Base-by-base conservation (phyloP, 176 grass and related monocot genomes). In the Stipa capillata region DNA sequence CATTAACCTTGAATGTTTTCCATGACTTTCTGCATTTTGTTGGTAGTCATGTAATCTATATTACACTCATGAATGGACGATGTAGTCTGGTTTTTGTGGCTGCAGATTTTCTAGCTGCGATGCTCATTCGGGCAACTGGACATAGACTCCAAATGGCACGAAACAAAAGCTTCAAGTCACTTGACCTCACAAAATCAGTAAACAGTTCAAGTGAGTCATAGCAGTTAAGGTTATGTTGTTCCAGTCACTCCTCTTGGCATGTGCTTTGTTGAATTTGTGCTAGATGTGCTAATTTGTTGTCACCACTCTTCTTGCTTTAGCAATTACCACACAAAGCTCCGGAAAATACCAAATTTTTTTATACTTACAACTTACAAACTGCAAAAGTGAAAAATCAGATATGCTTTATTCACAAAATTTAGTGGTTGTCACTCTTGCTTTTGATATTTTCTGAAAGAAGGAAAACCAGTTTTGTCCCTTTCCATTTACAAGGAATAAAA, bases 1-100 rank as follows among this genome's bases (percentile, higher is more conserved):
- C 34, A 36, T 4, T 65, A 45, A 17, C 8, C 47, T 49, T 39
- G 1, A 45, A 52, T 13, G 9, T 79, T 25, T 74, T 73, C 49
- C 1, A 29, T 36, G 11, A 27, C 7, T 83, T 42, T 32, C n/a
- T 69, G 36, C 25, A 31, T 62, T 63, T 70, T 55, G 21, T 39
- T 85, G 3, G 42, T 6, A 13, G 35, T 34, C 54, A 47, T 85
- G 24, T 78, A 74, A 47, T 41, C 65, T 40, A 13, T 65, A 34
- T 74, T 76, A 57, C 29, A 63, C 89, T 94, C 60, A 94, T 88
- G 73, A 85, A 72, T 83, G 85, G 81, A 87, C 73, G 65, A 75
- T 78, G 79, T 92, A 98, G 92, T 89, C 87, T 95, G 88, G 61
- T 99, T 85, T 99, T 99, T 99, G 92, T 99, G 92, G 75, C 88